Evolutionary conservation across 2,329 filamentous ascomycete genomes (phyloP).

Genomic region (Trichoderma koningiopsis): DNA sequence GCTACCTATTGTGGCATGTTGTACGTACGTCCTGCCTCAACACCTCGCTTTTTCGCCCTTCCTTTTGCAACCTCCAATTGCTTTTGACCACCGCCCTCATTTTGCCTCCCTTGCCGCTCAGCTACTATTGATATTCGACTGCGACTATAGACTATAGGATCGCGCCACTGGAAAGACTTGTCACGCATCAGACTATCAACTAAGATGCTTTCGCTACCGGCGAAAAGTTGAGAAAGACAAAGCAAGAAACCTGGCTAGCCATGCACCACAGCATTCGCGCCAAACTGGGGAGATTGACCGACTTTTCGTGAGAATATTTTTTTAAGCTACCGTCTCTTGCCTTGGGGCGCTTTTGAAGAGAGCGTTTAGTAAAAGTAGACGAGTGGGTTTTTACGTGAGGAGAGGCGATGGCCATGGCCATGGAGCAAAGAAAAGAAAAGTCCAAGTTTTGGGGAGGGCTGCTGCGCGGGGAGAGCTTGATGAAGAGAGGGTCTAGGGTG

Average conservation of each 20-base stretch:
- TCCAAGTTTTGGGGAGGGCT: constrained; percentile 53
- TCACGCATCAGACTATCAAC: neutral
- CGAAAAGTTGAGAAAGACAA: neutral
- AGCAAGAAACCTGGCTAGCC: neutral
- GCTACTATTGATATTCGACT: neutral
- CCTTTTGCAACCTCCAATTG: constrained; percentile 2
- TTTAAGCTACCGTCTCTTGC: neutral
- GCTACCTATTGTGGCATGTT: constrained; percentile 21
- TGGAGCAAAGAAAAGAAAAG: constrained; percentile 44
- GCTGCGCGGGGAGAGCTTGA: constrained; percentile 51
- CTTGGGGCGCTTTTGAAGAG: neutral
- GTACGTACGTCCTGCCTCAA: constrained; percentile 12
- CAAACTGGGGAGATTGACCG: constrained; percentile 20
- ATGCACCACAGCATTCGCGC: constrained; percentile 5
- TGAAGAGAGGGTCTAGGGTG: constrained; percentile 30
- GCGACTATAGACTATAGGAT: neutral
- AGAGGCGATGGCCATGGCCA: constrained; percentile 33
- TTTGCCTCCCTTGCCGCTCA: neutral
- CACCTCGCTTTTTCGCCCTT: constrained; percentile 2
- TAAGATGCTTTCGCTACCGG: constrained; percentile 6
- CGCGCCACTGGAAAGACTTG: neutral
- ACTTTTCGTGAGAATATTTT: constrained; percentile 20
- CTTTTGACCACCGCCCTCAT: neutral
- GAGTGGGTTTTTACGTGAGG: neutral
- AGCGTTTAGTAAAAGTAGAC: neutral